phyloP scores from a whole-genome alignment of 2,329 filamentous ascomycete genomes.

The Alternaria panax region DNA sequence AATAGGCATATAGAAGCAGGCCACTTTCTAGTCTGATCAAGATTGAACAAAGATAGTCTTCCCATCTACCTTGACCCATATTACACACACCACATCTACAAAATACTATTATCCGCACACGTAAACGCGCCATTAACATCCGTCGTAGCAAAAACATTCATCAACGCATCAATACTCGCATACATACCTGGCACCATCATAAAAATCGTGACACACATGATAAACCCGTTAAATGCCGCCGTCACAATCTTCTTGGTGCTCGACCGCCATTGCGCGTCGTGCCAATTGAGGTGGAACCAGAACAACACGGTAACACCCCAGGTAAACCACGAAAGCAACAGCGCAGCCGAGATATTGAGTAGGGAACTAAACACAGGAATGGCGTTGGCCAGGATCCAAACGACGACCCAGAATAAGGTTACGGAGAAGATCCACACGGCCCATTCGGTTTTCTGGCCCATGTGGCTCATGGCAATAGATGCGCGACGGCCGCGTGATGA shows the following conservation, averaged over 20 bases:
- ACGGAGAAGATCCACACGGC: constrained; percentile 34
- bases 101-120: constrained; percentile 37
- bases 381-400: constrained; percentile 39
- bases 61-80: too few relatives aligned
- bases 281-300: constrained; percentile 40
- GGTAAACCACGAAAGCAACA: constrained; percentile 38
- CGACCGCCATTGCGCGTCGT: constrained; percentile 34
- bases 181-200: constrained; percentile 40
- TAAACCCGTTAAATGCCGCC: constrained; percentile 31
- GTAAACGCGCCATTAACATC: constrained; percentile 39
- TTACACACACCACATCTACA: too few relatives aligned
- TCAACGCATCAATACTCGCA: constrained; percentile 30
- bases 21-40: background rate
- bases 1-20: background rate
- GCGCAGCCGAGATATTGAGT: constrained; percentile 35
- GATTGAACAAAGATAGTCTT: too few relatives aligned
- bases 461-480: constrained; percentile 18
- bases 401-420: constrained; percentile 35
- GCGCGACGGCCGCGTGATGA: constrained; percentile 25
- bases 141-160: constrained; percentile 35
- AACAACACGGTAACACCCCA: constrained; percentile 40
- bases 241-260: constrained; percentile 29
- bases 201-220: constrained; percentile 31
- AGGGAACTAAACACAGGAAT: constrained; percentile 39
- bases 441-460: constrained; percentile 29